phyloP scores from a whole-genome alignment of 2,329 filamentous ascomycete genomes.

The Capronia americana region DNA sequence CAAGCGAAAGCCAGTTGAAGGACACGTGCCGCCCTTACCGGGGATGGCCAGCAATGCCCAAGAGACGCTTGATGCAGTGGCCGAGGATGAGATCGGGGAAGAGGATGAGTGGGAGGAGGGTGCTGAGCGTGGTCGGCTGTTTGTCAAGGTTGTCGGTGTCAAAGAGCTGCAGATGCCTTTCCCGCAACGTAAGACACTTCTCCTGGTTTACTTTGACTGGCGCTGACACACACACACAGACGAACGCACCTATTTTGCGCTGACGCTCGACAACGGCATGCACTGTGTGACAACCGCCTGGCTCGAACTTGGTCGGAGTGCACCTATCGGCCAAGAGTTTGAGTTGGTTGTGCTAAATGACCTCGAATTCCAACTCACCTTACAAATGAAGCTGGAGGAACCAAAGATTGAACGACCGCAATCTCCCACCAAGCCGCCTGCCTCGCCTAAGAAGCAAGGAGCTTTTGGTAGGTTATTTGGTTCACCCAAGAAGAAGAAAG shows the following conservation, averaged over 20 bases:
- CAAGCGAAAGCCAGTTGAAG: slow-evolving; percentile 66
- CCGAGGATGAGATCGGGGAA: slow-evolving; percentile 71
- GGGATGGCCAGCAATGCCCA: slow-evolving; percentile 83
- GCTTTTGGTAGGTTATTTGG: slow-evolving; percentile 91
- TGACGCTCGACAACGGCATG: slow-evolving; percentile 96
- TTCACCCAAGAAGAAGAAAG: slow-evolving; percentile 95
- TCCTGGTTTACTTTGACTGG: background rate
- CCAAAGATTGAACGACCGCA: slow-evolving; percentile 63
- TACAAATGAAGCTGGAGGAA: slow-evolving; percentile 92
- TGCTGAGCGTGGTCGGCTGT: slow-evolving; percentile 85
- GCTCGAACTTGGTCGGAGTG: slow-evolving; percentile 88
- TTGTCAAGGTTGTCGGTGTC: slow-evolving; percentile 98
- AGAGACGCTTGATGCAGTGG: slow-evolving; percentile 66
- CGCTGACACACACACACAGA: slow-evolving; percentile 58
- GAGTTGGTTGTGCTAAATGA: slow-evolving; percentile 97
- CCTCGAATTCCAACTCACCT: slow-evolving; percentile 96
- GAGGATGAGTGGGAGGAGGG: slow-evolving; percentile 69
- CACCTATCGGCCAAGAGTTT: slow-evolving; percentile 96
- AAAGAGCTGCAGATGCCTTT: slow-evolving; percentile 93
- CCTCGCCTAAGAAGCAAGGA: slow-evolving; percentile 76
- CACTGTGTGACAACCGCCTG: slow-evolving; percentile 97
- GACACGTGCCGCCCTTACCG: slow-evolving; percentile 80
- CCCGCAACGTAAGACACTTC: slow-evolving; percentile 74
- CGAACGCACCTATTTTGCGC: slow-evolving; percentile 90
- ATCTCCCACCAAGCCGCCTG: slow-evolving; percentile 47